Base-by-base conservation (phyloP, 2,329 filamentous ascomycete species). In the Epichloe baconii region DNA sequence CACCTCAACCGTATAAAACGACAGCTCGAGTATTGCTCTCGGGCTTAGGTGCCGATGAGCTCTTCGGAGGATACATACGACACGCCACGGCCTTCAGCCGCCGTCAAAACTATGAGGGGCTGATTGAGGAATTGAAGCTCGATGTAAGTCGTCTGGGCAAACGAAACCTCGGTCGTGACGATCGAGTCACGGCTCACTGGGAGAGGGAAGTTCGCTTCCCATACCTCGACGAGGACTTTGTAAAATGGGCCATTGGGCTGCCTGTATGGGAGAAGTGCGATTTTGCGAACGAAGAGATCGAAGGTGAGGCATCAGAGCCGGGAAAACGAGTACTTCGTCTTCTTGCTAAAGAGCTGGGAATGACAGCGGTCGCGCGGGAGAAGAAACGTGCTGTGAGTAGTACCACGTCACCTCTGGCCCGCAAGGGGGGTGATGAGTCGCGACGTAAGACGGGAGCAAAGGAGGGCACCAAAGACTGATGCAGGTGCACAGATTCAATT, bases 121-220 rank as follows among this genome's bases (percentile, higher is more conserved):
- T 98, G 2, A 70, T 90, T 4, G 79, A 87, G 1, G 91, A 98
- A 67, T 77, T 98, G 5, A 80, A 86, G 53, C 75, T 97, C 3
- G 93, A 98, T 55, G 84, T 97, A 38, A 74, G 79, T 46, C 80
- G 94, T 23, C 79, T 98, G 1, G 90, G 91, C 1, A 88, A 93
- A 67, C 81, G 93, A n/a, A 98, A 98, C 57, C 76, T 98, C 7
- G 94, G 93, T 4, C 82, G 93, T 10, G 93, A 98, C 62, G 94
- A 98, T 67, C 80, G 93, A 23, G 85, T 90, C 17, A 88, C 96
- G 66, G 83, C 88, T 2, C 79, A 95, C 62, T 97, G 90, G 86
- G 82, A 86, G 14, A 84, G 83, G 54, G 93, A 98, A 67, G 86
- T 86, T 35, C 79, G 93, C 37, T 96, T 94, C 62, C 93, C 94